Conservation (phyloP, 192 early-diverging fungal species). For the Spinellus fusiger region DNA sequence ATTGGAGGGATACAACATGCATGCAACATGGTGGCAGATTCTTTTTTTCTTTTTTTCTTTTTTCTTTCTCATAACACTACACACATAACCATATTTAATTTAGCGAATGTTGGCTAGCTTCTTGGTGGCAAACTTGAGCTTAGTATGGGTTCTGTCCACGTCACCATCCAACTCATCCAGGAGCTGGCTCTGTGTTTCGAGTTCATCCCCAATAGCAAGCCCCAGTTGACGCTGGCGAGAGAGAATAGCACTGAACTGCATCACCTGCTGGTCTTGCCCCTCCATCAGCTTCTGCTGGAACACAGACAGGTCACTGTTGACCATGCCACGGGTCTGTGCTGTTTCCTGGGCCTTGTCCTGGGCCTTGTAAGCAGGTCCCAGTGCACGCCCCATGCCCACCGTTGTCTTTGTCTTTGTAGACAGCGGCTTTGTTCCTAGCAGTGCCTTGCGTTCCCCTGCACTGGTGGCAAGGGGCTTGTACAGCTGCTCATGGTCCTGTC, state of each 20-base stretch:
- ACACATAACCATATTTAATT: no score
- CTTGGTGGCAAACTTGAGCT: constrained; percentile 71
- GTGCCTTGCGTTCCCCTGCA: constrained; percentile 38
- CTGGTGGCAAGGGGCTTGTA: constrained; percentile 15
- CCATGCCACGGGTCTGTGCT: constrained; percentile 67
- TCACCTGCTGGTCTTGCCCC: constrained; percentile 76
- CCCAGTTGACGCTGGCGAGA: constrained; percentile 85
- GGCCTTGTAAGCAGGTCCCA: constrained; percentile 5
- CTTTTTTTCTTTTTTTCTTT: no score
- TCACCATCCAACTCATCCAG: constrained; percentile 78
- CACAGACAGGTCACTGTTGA: constrained; percentile 67
- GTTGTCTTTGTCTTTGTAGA: constrained; percentile 1
- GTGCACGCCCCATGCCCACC: constrained; percentile 4
- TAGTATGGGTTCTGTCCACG: constrained; percentile 69
- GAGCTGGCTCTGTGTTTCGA: constrained; percentile 87
- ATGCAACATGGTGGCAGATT: no score
- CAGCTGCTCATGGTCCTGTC: constrained; percentile 40
- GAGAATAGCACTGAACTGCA: constrained; percentile 70
- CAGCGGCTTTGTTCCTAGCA: constrained; percentile 16
- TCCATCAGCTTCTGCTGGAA: constrained; percentile 75
- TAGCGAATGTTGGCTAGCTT: constrained; percentile 70
- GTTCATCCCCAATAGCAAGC: constrained; percentile 77
- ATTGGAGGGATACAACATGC: no score
- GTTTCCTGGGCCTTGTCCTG: constrained; percentile 49
- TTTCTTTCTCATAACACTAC: no score